These are phyloP conservation scores for Elymus sibiricus DNA, from an alignment of 176 grass and related monocot species.

Conservation along the genomic window DNA sequence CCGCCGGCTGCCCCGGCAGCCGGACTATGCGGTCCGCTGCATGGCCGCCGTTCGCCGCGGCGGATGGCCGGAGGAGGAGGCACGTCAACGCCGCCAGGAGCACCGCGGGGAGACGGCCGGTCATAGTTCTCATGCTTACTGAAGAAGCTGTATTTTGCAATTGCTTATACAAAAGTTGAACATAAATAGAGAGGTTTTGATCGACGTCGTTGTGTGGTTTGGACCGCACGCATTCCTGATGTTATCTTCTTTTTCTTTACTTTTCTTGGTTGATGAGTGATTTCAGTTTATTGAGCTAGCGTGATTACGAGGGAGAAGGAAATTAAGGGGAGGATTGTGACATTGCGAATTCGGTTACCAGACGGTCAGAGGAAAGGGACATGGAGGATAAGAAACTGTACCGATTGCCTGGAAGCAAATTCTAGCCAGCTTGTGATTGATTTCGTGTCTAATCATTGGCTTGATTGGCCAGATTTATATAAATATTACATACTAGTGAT, in stretches of 20 bases:
- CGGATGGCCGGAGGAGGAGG: not conserved
- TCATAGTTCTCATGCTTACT: not conserved
- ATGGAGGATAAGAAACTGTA: not conserved
- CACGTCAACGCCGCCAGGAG: not conserved
- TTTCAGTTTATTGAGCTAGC: not conserved
- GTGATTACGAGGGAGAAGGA: not conserved
- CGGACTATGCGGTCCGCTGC: not conserved
- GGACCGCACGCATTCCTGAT: slow-evolving; percentile 18
- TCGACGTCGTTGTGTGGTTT: not conserved
- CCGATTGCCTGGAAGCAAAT: not conserved
- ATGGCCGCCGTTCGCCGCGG: not conserved
- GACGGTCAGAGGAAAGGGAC: not conserved
- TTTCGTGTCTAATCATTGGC: not conserved
- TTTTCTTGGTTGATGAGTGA: too few species aligned
- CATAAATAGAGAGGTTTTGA: not conserved
- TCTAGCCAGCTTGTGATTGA: not conserved
- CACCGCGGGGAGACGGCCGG: not conserved
- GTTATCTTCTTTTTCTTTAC: not conserved
- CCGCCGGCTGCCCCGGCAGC: slow-evolving; percentile 58
- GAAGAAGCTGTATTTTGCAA: not conserved
- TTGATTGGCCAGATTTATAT: too few species aligned
- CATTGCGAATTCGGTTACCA: not conserved
- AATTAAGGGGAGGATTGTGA: not conserved
- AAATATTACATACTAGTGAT: too few species aligned
- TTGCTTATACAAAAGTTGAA: not conserved